Conservation (phyloP, 2,329 filamentous ascomycete genomes). For the Ophiocordyceps camponoti-saundersi region DNA sequence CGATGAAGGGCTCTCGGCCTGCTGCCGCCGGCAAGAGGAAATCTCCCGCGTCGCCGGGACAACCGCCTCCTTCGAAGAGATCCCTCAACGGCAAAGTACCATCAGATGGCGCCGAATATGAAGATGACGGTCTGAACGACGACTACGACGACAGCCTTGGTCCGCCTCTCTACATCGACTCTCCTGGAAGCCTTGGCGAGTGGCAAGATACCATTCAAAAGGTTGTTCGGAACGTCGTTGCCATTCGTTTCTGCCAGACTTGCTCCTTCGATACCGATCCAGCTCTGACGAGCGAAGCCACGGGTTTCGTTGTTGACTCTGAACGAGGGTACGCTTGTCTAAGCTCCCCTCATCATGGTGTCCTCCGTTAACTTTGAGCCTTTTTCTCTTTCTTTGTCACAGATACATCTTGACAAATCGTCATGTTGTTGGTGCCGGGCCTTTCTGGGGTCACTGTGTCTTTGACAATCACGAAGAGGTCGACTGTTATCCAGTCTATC, state of each 20-base stretch:
- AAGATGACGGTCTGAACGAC: conserved; percentile 13
- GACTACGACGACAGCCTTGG: conserved; percentile 11
- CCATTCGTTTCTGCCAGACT: conserved; percentile 97
- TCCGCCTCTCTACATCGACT: conserved; percentile 17
- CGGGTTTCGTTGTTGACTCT: conserved; percentile 93
- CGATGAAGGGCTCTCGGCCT: conserved; percentile 26
- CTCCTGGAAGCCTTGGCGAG: conserved; percentile 34
- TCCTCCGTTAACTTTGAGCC: not conserved
- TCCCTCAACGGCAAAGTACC: conserved; percentile 29
- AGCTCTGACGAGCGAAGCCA: conserved; percentile 86
- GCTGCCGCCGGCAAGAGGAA: conserved; percentile 34
- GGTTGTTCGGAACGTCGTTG: conserved; percentile 89
- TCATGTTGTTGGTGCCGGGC: conserved; percentile 87
- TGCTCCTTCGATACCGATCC: conserved; percentile 96
- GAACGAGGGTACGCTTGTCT: conserved; percentile 51
- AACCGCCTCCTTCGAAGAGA: conserved; percentile 17
- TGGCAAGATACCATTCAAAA: conserved; percentile 94
- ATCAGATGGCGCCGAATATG: conserved; percentile 25
- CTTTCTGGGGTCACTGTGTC: conserved; percentile 95
- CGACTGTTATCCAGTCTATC: conserved; percentile 91
- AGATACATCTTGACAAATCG: conserved; percentile 73
- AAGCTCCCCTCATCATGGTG: not conserved
- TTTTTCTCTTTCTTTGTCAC: not conserved
- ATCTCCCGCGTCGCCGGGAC: conserved; percentile 24
- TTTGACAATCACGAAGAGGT: conserved; percentile 98